A percentile compares a stretch with the other conserved stretches of the same genome.
phyloP scores from a whole-genome alignment of 225 moss, liverwort and hornwort species.

The Polytrichum commune region DNA sequence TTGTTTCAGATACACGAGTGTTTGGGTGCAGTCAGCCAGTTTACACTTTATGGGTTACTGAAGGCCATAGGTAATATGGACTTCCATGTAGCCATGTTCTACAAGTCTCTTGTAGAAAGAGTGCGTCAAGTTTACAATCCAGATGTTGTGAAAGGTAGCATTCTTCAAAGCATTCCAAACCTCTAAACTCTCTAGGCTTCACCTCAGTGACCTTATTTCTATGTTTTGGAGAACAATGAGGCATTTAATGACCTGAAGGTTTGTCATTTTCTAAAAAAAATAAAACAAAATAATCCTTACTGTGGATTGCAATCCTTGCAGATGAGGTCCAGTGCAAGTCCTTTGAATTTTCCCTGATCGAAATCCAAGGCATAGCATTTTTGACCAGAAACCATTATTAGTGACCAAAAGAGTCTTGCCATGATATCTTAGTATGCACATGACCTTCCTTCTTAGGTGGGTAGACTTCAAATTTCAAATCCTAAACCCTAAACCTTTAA shows the following conservation, averaged over 20 bases:
- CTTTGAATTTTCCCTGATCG: too few relatives aligned
- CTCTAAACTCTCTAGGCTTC: too few relatives aligned
- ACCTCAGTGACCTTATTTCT: too few relatives aligned
- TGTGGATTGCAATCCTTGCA: slow-evolving; percentile 29
- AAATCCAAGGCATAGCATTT: too few relatives aligned
- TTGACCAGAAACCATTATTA: not conserved
- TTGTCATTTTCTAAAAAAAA: too few relatives aligned
- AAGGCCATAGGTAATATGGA: slow-evolving; percentile 73
- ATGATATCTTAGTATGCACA: not conserved
- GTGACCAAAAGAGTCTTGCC: not conserved
- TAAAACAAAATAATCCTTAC: slow-evolving; percentile 1
- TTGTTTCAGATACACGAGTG: not conserved
- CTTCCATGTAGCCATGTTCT: slow-evolving; percentile 82
- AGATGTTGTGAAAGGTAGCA: slow-evolving; percentile 64
- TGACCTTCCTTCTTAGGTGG: too few relatives aligned
- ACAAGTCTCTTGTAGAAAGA: slow-evolving; percentile 62
- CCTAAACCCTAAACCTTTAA: not conserved
- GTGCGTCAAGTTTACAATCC: slow-evolving; percentile 49
- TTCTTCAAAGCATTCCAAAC: not conserved
- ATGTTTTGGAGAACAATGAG: too few relatives aligned
- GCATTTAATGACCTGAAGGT: too few relatives aligned
- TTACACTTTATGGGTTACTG: slow-evolving; percentile 71
- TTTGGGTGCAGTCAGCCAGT: not conserved
- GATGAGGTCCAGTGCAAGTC: slow-evolving; percentile 32
- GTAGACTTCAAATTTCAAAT: too few relatives aligned